These are phyloP conservation scores for Tetrahymena malaccensis DNA, from an alignment of 73 alveolate genomes.

Conservation along the genomic window DNA sequence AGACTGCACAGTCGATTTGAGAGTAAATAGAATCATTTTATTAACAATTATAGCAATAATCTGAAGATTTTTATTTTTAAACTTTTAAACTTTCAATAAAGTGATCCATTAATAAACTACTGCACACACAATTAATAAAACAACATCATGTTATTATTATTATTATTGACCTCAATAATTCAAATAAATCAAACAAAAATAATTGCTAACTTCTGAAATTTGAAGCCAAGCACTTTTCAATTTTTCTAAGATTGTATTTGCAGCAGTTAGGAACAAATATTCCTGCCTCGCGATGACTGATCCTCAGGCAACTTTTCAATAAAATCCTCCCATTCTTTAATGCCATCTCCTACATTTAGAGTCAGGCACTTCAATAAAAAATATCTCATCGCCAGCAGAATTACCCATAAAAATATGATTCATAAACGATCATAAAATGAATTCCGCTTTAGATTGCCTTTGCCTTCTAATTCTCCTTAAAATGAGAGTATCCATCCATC, in stretches of 20 bases:
- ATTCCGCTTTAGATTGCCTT: background rate
- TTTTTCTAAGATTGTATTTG: background rate
- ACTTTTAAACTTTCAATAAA: background rate
- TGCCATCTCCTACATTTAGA: background rate
- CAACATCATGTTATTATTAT: background rate
- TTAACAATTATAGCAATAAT: background rate
- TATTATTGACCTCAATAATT: background rate
- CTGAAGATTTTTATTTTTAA: background rate
- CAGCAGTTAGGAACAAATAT: background rate
- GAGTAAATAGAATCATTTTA: constrained; percentile 20
- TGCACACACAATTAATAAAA: background rate
- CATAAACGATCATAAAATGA: background rate
- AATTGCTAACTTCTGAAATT: background rate
- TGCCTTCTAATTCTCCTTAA: background rate
- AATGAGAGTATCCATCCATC: background rate
- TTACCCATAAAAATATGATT: background rate
- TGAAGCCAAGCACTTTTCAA: background rate
- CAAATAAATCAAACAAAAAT: background rate
- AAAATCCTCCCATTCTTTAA: background rate
- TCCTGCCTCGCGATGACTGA: background rate
- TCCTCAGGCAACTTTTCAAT: background rate
- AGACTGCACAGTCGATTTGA: constrained; percentile 40
- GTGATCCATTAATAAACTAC: background rate
- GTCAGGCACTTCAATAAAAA: background rate
- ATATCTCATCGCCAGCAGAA: background rate